These are phyloP conservation scores for Hericium rajendrae DNA, from an alignment of 768 basidiomycete species.

Conservation along the genomic window DNA sequence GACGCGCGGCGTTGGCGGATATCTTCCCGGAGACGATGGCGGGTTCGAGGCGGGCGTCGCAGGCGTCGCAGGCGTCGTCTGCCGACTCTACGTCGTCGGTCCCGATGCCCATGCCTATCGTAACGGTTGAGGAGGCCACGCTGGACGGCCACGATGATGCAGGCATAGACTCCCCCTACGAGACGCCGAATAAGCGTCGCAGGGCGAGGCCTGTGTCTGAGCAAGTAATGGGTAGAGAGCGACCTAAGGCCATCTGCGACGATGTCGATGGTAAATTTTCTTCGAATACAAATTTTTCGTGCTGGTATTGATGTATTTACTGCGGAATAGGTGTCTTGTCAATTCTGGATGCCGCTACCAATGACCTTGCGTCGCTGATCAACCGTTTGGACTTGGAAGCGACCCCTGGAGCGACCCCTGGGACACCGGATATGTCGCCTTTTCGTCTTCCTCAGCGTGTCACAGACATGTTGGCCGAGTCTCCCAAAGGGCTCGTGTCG, in stretches of 20 bases:
- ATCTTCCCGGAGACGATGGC: slow-evolving; percentile 39
- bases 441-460: slow-evolving; percentile 16
- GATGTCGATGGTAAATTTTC: slow-evolving; percentile 40
- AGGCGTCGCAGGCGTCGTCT: background rate
- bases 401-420: slow-evolving; percentile 45
- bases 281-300: background rate
- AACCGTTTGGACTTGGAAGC: slow-evolving; percentile 76
- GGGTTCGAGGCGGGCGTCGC: slow-evolving; percentile 4
- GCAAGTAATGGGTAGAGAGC: slow-evolving; percentile 38
- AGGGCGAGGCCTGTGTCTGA: slow-evolving; percentile 57
- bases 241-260: slow-evolving; percentile 40
- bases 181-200: slow-evolving; percentile 30
- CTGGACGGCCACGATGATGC: slow-evolving; percentile 36
- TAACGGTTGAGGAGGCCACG: slow-evolving; percentile 45
- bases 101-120: slow-evolving; percentile 14
- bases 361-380: slow-evolving; percentile 70
- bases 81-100: slow-evolving; percentile 7
- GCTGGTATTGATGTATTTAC: background rate
- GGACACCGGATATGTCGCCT: slow-evolving; percentile 31
- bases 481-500: slow-evolving; percentile 1
- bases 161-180: slow-evolving; percentile 6
- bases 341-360: slow-evolving; percentile 69
- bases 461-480: slow-evolving; percentile 13
- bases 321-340: slow-evolving; percentile 44
- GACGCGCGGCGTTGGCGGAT: slow-evolving; percentile 43